phyloP scores from a whole-genome alignment of 2,329 filamentous ascomycete species.

The Calonectria pseudoreteaudii region DNA sequence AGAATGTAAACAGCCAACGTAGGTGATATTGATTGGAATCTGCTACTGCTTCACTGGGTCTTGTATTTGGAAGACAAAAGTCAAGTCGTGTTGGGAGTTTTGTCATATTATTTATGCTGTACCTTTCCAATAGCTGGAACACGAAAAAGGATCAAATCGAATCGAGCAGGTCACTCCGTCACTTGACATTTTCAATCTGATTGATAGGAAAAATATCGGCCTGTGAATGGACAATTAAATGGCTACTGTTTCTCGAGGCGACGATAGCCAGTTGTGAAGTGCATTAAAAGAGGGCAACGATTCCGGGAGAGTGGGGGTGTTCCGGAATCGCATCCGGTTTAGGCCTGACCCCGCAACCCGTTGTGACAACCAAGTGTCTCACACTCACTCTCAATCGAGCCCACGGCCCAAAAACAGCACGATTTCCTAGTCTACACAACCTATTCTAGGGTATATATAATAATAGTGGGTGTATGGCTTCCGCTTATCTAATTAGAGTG shows the following conservation, averaged over 20 bases:
- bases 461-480: not conserved
- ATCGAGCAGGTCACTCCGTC: not conserved
- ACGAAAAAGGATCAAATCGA: not conserved
- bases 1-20: not conserved
- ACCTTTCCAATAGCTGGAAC: accelerated
- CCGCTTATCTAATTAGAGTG: not conserved
- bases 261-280: not conserved
- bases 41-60: not conserved
- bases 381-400: not conserved
- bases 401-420: not conserved
- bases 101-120: not conserved
- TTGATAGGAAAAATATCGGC: not conserved
- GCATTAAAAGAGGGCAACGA: not conserved
- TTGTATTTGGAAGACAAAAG: not conserved
- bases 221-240: not conserved
- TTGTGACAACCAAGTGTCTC: too few species aligned
- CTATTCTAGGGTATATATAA: too few species aligned
- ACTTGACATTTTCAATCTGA: not conserved
- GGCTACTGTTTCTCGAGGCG: not conserved
- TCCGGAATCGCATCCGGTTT: not conserved
- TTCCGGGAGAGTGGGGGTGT: not conserved
- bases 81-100: not conserved
- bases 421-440: not conserved
- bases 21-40: not conserved
- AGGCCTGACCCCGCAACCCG: not conserved